Evolutionary conservation across 2,329 filamentous ascomycete species (phyloP).

Genomic region (Huntiella savannae): DNA sequence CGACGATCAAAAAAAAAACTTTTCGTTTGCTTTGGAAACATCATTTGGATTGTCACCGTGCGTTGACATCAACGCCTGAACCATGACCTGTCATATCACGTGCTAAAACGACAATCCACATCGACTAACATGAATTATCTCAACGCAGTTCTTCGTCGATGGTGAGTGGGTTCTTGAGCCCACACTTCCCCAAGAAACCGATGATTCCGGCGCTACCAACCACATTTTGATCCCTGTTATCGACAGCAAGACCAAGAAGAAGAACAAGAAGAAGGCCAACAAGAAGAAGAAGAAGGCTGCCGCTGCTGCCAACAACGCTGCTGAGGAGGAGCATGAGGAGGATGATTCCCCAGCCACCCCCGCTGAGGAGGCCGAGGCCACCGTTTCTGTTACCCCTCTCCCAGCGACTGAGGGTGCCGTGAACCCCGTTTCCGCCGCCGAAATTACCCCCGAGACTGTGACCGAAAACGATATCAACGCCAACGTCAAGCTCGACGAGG

Average conservation of each 20-base stretch:
- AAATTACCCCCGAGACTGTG: constrained; percentile 59
- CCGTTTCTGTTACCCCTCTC: constrained; percentile 40
- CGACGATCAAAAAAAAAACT: too few species aligned
- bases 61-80: too few species aligned
- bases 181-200: constrained; percentile 61
- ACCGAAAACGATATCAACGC: constrained; percentile 48
- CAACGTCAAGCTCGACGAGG: constrained; percentile 61
- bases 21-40: background rate
- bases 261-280: constrained; percentile 21
- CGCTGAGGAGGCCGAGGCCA: constrained; percentile 17
- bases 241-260: constrained; percentile 29
- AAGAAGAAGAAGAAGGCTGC: constrained; percentile 13
- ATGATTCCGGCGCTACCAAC: constrained; percentile 72
- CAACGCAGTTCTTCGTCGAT: constrained; percentile 74
- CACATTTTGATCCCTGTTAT: constrained; percentile 55
- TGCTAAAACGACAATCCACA: background rate
- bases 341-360: constrained; percentile 9
- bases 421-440: constrained; percentile 64
- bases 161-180: constrained; percentile 74
- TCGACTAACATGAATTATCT: constrained; percentile 1
- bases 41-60: background rate
- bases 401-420: constrained; percentile 43
- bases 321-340: constrained; percentile 7
- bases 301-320: constrained; percentile 1
- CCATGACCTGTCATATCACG: too few species aligned